Conservation (phyloP, 1,284 basidiomycete genomes). For the Phlebopus sp. region DNA sequence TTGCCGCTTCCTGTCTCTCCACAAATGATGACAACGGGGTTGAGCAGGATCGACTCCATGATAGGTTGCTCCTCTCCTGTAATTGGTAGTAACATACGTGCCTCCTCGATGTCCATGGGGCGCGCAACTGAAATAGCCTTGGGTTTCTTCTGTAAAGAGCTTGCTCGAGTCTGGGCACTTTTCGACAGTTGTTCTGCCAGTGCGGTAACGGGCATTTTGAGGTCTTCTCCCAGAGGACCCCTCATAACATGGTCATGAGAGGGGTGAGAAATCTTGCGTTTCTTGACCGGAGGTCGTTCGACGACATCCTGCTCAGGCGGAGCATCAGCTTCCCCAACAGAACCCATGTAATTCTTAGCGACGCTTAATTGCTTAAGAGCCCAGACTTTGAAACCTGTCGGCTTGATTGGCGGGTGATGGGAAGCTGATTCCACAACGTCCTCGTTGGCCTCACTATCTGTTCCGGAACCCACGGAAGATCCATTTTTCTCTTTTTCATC, state of each 20-base stretch:
- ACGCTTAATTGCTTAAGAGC: conserved; percentile 70
- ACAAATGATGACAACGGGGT: conserved; percentile 90
- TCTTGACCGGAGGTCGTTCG: conserved; percentile 37
- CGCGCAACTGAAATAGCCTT: conserved; percentile 68
- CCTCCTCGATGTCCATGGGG: conserved; percentile 72
- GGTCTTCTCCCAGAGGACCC: conserved; percentile 66
- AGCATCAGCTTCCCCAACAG: conserved; percentile 11
- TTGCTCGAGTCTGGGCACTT: conserved; percentile 18
- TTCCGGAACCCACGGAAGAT: conserved; percentile 6
- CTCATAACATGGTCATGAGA: conserved; percentile 43
- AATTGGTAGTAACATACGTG: conserved; percentile 83
- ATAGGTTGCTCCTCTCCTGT: conserved; percentile 93
- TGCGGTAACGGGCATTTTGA: conserved; percentile 59
- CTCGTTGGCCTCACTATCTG: conserved; percentile 10
- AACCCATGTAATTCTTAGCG: conserved; percentile 48
- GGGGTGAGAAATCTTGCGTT: conserved; percentile 38
- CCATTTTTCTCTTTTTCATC: conserved; percentile 32
- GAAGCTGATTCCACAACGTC: conserved; percentile 7
- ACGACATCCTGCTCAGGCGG: conserved; percentile 17
- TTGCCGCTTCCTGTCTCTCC: conserved; percentile 99
- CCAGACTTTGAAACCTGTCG: conserved; percentile 79
- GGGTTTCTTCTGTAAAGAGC: conserved; percentile 17
- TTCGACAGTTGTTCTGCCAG: conserved; percentile 52
- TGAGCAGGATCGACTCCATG: conserved; percentile 86
- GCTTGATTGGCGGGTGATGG: conserved; percentile 30